These are phyloP conservation scores for Sclerotinia minor DNA, from an alignment of 2,329 filamentous ascomycete genomes.

Conservation along the genomic window DNA sequence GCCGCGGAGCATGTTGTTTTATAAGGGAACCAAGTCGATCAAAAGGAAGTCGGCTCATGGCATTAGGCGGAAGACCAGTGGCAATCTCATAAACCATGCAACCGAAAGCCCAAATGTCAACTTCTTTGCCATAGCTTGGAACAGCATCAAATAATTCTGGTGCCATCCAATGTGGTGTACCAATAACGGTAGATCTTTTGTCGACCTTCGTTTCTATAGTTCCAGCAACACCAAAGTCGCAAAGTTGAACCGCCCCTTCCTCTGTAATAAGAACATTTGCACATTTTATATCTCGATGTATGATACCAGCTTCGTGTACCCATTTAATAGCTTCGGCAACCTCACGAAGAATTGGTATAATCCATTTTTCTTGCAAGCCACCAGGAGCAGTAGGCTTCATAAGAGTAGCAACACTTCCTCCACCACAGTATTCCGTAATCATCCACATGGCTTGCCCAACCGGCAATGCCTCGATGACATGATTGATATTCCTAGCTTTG, in stretches of 20 bases:
- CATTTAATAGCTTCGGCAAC: constrained; percentile 65
- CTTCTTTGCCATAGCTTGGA: constrained; percentile 67
- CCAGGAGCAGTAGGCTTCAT: constrained; percentile 67
- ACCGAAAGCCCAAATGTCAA: constrained; percentile 84
- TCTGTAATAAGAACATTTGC: constrained; percentile 81
- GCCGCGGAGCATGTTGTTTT: constrained; percentile 62
- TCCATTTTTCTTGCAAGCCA: constrained; percentile 69
- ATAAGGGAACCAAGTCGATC: constrained; percentile 56
- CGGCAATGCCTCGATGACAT: constrained; percentile 75
- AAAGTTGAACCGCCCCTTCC: constrained; percentile 74
- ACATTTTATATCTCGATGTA: constrained; percentile 71
- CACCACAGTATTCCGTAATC: constrained; percentile 82
- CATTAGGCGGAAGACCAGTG: constrained; percentile 72
- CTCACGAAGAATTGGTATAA: constrained; percentile 66
- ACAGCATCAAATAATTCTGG: constrained; percentile 70
- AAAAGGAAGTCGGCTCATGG: constrained; percentile 51
- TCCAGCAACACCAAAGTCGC: constrained; percentile 81
- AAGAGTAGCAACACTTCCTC: constrained; percentile 75
- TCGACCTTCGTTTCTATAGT: constrained; percentile 73
- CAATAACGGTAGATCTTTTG: constrained; percentile 78
- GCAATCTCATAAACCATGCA: constrained; percentile 81
- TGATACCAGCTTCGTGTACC: constrained; percentile 68
- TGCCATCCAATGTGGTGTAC: constrained; percentile 85
- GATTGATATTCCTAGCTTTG: constrained; percentile 76
- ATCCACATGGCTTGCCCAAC: constrained; percentile 84